Evolutionary conservation across 1,284 basidiomycete species (phyloP).

Genomic region (Boletus sp.): DNA sequence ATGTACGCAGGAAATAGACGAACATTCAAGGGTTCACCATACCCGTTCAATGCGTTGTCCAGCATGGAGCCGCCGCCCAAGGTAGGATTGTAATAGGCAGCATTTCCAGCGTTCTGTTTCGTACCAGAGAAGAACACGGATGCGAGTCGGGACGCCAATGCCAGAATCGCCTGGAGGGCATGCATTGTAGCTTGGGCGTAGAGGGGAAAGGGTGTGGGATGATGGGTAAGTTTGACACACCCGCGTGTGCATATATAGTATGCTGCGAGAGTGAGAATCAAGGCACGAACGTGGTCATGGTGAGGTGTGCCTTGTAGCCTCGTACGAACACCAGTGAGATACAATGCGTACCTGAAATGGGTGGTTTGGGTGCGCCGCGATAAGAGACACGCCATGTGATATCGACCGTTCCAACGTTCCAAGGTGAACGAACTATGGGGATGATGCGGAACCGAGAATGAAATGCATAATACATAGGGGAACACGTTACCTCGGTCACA

Average conservation of each 20-base stretch:
- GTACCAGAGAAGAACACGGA: slow-evolving; percentile 9
- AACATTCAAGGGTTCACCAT: slow-evolving; percentile 67
- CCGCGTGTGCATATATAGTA: neutral
- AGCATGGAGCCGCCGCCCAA: slow-evolving; percentile 58
- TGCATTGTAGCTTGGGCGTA: slow-evolving; percentile 13
- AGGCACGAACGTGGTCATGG: slow-evolving; percentile 14
- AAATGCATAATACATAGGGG: neutral
- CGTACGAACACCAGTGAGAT: neutral
- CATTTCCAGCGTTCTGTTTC: slow-evolving; percentile 8
- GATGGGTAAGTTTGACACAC: neutral
- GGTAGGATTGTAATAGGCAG: slow-evolving; percentile 50
- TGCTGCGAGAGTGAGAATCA: neutral
- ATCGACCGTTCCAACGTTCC: no score
- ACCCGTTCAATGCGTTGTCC: slow-evolving; percentile 47
- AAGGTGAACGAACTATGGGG: neutral
- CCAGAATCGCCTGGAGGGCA: slow-evolving; percentile 13
- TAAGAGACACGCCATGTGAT: no score
- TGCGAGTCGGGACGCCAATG: slow-evolving; percentile 5
- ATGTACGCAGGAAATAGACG: slow-evolving; percentile 14
- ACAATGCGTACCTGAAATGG: neutral
- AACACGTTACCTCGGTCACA: neutral
- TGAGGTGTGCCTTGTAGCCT: neutral
- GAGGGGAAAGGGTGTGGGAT: neutral
- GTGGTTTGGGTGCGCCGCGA: neutral
- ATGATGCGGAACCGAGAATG: neutral